Base-by-base conservation (phyloP, 176 grass and related monocot species). In the Eleusine coracana region DNA sequence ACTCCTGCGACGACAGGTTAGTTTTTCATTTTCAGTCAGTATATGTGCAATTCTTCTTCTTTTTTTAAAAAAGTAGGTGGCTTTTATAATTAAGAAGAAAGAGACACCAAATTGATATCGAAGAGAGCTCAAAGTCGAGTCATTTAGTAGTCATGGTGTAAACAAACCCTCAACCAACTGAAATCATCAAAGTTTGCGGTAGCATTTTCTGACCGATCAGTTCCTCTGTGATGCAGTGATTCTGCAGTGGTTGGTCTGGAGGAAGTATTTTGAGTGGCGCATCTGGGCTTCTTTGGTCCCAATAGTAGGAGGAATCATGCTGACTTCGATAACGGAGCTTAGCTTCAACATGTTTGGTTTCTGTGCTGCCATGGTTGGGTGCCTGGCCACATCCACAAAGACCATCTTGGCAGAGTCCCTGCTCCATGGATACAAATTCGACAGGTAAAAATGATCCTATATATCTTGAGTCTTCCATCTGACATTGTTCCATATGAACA, bases 1-100 rank as follows among this genome's bases (percentile, higher is more conserved):
- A 99, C 96, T 82, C 96, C 96, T 85, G 93, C 96, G 50, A 99
- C 96, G 13, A 96, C 96, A 87, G 96, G 96, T 96, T 78, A 8
- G 91, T 44, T 59, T 25, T 28, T 31, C 46, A 21, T 49, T 61
- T 18, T 79, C 27, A 12, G 6, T 7, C 15, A 73, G 44, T 10
- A 10, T 69, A 34, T 37, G 10, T 37, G 17, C 8, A n/a, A 1
- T 7, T n/a, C 1, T 51, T 56, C 50, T 17, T 52, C 16, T 17
- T 50, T 15, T 50, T 50, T 52, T 4, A 5, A 52, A 17, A 34
- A 34, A 34, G 31, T 34, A 34, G 31, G 31, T 34, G 31, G 31
- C 31, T 34, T 34, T 34, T 34, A 34, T 34, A 34, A 34, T 34
- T 34, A 34, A 34, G 31, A 34, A 34, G 31, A 34, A 34, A 34